These are phyloP conservation scores for Schwanniomyces occidentalis DNA, from an alignment of 805 yeast genomes.

Conservation along the genomic window DNA sequence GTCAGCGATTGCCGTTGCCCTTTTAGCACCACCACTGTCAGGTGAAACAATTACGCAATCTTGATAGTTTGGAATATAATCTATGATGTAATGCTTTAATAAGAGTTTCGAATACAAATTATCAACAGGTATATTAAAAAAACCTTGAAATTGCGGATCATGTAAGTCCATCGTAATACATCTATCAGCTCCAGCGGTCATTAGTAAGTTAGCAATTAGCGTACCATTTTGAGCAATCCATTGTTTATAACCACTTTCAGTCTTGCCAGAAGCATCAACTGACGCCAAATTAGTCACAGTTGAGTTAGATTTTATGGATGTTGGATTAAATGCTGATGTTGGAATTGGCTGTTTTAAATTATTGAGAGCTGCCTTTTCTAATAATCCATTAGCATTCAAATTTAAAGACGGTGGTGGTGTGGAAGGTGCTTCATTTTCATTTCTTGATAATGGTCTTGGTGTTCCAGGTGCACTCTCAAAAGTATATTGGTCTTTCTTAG, in stretches of 20 bases:
- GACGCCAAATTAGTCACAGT: constrained; percentile 32
- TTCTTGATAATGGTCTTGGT: constrained; percentile 42
- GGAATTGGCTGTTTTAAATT: constrained; percentile 9
- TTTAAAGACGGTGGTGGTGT: constrained; percentile 13
- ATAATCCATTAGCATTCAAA: constrained; percentile 5
- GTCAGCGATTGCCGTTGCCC: constrained; percentile 95
- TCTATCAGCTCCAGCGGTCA: constrained; percentile 94
- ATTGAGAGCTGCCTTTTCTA: constrained; percentile 11
- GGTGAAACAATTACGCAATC: constrained; percentile 94
- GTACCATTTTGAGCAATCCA: constrained; percentile 98
- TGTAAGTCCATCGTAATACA: constrained; percentile 97
- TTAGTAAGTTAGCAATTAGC: constrained; percentile 79
- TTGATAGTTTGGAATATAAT: constrained; percentile 73
- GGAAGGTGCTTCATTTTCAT: constrained; percentile 11
- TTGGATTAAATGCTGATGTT: constrained; percentile 13
- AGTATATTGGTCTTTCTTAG: constrained; percentile 40
- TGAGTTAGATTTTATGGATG: constrained; percentile 31
- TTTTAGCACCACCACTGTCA: constrained; percentile 98
- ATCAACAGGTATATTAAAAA: constrained; percentile 94
- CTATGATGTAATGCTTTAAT: constrained; percentile 78
- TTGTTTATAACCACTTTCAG: constrained; percentile 75
- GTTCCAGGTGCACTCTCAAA: constrained; percentile 55
- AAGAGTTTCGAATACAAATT: constrained; percentile 88
- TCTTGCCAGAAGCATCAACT: constrained; percentile 38
- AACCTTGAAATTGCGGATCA: constrained; percentile 98